Base-by-base conservation (phyloP, 768 basidiomycete species). In the Mrakia blollopis region DNA sequence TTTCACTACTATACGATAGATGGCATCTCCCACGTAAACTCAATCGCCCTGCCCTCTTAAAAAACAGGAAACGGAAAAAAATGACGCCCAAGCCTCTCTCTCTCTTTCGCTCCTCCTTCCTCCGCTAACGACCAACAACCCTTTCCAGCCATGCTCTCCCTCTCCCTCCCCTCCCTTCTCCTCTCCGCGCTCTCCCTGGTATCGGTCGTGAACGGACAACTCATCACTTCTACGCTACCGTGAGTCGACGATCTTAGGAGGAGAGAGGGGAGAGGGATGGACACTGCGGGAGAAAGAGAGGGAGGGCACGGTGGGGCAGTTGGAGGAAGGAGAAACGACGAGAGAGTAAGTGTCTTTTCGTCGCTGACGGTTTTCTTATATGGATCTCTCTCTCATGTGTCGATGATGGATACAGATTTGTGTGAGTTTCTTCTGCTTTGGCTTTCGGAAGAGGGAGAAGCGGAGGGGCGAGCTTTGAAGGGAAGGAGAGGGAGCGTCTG, bases 171-270 rank as follows among this genome's bases (percentile, higher is more conserved):
- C 57, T 39, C 61, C 23, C 23, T 63, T 8, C 73, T 63, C 9
- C 44, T 72, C 44, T 61, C 44, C 39, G 25, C 52, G 2, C 41
- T 50, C 41, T n/a, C 61, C 25, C 37, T 65, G 18, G 39, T 63
- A 30, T 57, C 30, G 37, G 10, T 30, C 37, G 32, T 72, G 21
- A 35, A 32, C 2, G 69, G 60, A 13, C 69, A 71, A 44, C 18
- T 76, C 28, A 30, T 72, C 32, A 76, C 75, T 7, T 47, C 60
- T 61, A 71, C 75, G 0, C 14, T 72, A 21, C 39, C 35, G 75
- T 76, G 41, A 47, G 75, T 76, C 3, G 3, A n/a, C 7, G 44
- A 50, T 35, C 23, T 72, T 16, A 3, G 14, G n/a, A n/a, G n/a
- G n/a, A n/a, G 44, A 44, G 44, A 44, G 44, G 44, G 39, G 39